Base-by-base conservation (phyloP, 345 rosid genomes). In the Schrenkiella parvula region DNA sequence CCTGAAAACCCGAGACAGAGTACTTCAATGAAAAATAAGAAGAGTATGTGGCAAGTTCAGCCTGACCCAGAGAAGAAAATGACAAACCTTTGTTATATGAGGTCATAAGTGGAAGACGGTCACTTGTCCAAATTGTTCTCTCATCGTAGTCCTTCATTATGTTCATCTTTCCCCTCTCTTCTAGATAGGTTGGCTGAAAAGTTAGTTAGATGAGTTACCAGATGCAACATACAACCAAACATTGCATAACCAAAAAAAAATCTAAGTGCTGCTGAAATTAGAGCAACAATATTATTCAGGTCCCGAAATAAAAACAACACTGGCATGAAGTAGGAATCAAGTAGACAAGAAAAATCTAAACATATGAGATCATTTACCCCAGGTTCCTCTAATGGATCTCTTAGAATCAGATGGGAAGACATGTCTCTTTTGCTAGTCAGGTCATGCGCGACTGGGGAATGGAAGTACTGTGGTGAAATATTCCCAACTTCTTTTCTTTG, bases 71-170 rank as follows among this genome's bases (percentile, higher is more conserved):
- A 53, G 51, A 68, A 19, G 19, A 44, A 13, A 50, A 32, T 34
- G 52, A 70, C 66, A 67, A 80, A 93, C 98, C 93, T 91, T 84
- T 84, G 79, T 89, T 89, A 79, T 83, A 93, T 44, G 97, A 85
- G 66, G 96, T 95, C 88, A 89, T 82, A 70, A 91, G 83, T 74
- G 96, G 91, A 64, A 93, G 74, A 72, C 6, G 82, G 69, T 84
- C 88, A 51, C 96, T 91, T 1, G 96, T 87, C 98, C 97, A 93
- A 79, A 93, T 91, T 72, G 96, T 88, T 82, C 89, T 87, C 79
- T 93, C 98, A 74, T 89, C 92, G 77, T 76, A 85, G 70, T 89
- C 95, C 78, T 80, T 91, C 95, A 89, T 84, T 66, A 82, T 74
- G 80, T 79, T 86, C 66, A 87, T 46, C 65, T 88, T 91, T 74